These are phyloP conservation scores for Trematosphaeria pertusa DNA, from an alignment of 2,329 filamentous ascomycete species.

Conservation along the genomic window DNA sequence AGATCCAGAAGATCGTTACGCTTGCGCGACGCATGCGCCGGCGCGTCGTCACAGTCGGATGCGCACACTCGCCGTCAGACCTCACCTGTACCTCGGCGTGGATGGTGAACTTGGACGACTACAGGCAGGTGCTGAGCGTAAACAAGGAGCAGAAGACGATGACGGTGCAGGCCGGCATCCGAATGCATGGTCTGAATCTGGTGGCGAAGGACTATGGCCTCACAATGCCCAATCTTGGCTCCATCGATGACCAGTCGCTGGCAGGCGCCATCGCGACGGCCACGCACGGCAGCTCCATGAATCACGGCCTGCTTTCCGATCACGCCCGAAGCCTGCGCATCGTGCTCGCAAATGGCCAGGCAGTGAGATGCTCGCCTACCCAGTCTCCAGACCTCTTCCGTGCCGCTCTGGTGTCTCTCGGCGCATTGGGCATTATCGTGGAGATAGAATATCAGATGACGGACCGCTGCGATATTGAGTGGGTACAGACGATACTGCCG, in stretches of 20 bases:
- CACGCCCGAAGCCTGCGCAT: conserved; percentile 77
- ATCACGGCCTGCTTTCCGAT: conserved; percentile 84
- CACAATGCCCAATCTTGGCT: conserved; percentile 90
- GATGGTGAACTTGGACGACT: conserved; percentile 92
- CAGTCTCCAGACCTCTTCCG: conserved; percentile 82
- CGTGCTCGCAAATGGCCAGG: conserved; percentile 80
- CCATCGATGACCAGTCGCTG: conserved; percentile 93
- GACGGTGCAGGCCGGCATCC: conserved; percentile 86
- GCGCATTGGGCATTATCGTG: conserved; percentile 87
- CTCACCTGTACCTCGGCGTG: conserved; percentile 92
- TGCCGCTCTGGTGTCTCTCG: conserved; percentile 84
- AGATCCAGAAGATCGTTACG: conserved; percentile 83
- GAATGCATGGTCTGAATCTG: conserved; percentile 75
- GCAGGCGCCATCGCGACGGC: conserved; percentile 91
- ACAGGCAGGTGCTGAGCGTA: conserved; percentile 74
- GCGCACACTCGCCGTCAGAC: conserved; percentile 89
- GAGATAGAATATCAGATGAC: conserved; percentile 86
- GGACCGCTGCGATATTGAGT: conserved; percentile 82
- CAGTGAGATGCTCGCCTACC: conserved; percentile 71
- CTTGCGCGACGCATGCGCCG: conserved; percentile 82
- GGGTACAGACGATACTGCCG: conserved; percentile 79
- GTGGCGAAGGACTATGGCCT: conserved; percentile 77
- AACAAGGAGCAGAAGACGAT: conserved; percentile 71
- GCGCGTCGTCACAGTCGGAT: conserved; percentile 85
- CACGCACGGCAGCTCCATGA: conserved; percentile 87